A percentile compares a stretch with the other conserved stretches of the same genome.
Evolutionary conservation across 192 early-diverging fungal species (phyloP).

Genomic region (Backusella parvicylindrica): DNA sequence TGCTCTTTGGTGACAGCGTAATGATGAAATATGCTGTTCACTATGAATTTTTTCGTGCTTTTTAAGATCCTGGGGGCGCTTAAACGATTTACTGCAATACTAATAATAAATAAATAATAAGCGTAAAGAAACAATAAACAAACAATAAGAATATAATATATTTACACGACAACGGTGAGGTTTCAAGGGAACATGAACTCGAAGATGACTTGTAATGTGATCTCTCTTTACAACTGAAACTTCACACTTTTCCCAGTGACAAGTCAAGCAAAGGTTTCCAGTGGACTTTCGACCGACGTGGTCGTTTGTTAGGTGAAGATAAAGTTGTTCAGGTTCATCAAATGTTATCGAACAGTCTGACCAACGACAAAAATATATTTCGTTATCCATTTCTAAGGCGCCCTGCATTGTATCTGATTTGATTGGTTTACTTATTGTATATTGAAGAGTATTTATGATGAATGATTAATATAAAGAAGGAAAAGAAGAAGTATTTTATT

Average conservation of each 20-base stretch:
- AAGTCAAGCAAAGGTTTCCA: slow-evolving; percentile 83
- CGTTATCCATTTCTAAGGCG: slow-evolving; percentile 5
- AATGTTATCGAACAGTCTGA: slow-evolving; percentile 49
- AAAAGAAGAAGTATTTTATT: neutral
- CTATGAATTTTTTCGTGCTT: slow-evolving; percentile 88
- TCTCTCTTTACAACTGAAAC: slow-evolving; percentile 81
- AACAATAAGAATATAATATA: neutral
- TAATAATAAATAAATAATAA: slow-evolving; percentile 13
- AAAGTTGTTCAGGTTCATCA: slow-evolving; percentile 79
- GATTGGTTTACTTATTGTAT: neutral
- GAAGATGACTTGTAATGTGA: slow-evolving; percentile 96
- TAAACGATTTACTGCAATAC: slow-evolving; percentile 79
- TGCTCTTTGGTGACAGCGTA: neutral
- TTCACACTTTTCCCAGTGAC: slow-evolving; percentile 84
- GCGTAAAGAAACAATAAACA: neutral
- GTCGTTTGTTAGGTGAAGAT: slow-evolving; percentile 79
- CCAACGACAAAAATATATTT: slow-evolving; percentile 42
- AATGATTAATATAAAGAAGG: neutral
- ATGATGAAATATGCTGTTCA: slow-evolving; percentile 32
- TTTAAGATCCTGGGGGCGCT: slow-evolving; percentile 90
- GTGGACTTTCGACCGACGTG: slow-evolving; percentile 91
- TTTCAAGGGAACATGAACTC: slow-evolving; percentile 91
- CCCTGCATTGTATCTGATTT: slow-evolving; percentile 1
- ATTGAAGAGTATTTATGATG: neutral
- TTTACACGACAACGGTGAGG: slow-evolving; percentile 78